These are phyloP conservation scores for Colletotrichum plurivorum DNA, from an alignment of 2,329 filamentous ascomycete genomes.

Conservation along the genomic window DNA sequence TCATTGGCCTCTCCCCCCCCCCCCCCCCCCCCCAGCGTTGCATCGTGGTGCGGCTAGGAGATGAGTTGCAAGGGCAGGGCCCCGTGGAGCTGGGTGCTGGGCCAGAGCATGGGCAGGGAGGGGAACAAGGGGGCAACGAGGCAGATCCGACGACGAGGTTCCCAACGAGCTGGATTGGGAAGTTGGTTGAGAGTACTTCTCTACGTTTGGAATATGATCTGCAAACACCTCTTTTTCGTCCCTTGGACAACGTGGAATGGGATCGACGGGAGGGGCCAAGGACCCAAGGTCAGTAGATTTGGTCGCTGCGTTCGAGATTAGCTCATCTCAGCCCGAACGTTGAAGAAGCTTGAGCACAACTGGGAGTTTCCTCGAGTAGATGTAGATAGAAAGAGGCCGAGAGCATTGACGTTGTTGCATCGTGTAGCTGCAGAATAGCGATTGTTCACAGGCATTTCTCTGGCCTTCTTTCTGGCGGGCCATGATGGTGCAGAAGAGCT, in stretches of 20 bases:
- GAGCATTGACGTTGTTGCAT: background rate
- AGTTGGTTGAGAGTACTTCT: too few species aligned
- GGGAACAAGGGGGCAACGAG: background rate
- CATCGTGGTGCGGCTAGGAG: background rate
- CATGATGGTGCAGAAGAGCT: too few species aligned
- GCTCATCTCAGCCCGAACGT: background rate
- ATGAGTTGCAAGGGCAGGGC: background rate
- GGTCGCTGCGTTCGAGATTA: too few species aligned
- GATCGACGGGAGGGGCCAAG: background rate
- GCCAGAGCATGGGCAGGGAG: background rate
- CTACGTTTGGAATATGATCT: background rate
- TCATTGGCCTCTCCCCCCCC: too few species aligned
- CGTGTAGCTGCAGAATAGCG: background rate
- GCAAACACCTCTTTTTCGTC: background rate
- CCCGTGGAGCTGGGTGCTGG: too few species aligned
- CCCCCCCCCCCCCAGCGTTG: constrained; percentile 3
- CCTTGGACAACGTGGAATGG: constrained; percentile 3
- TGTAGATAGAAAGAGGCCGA: too few species aligned
- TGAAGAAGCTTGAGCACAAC: background rate
- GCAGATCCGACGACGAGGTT: background rate
- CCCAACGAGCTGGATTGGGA: background rate
- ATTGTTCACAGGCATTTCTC: background rate
- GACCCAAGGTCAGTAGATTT: background rate
- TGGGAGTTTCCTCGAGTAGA: background rate
- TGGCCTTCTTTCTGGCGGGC: too few species aligned